Conservation (phyloP, 208 protist species). For the Trypanosoma congolense region DNA sequence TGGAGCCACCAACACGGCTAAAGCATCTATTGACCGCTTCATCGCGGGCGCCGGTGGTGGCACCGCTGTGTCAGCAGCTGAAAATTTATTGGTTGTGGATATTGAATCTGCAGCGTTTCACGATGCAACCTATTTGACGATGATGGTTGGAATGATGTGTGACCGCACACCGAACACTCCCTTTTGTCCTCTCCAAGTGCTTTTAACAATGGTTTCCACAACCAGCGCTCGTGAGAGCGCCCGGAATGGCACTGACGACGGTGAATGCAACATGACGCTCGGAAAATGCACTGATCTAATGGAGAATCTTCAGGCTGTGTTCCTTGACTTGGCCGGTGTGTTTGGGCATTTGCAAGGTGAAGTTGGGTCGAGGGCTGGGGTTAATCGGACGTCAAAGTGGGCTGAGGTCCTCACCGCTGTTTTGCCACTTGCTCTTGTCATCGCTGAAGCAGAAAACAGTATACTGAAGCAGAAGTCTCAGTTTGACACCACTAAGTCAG, state of each 20-base stretch:
- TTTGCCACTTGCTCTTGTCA: constrained; percentile 7
- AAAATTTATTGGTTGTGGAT: neutral
- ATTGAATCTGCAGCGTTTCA: neutral
- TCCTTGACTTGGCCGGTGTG: neutral
- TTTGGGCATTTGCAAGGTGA: neutral
- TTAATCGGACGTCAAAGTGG: constrained; percentile 3
- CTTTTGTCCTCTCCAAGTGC: constrained; percentile 50
- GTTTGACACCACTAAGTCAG: neutral
- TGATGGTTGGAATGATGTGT: constrained; percentile 56
- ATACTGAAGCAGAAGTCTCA: neutral
- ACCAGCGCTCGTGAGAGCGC: neutral
- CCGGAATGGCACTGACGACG: neutral
- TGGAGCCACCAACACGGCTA: constrained; percentile 7
- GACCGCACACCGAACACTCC: constrained; percentile 57
- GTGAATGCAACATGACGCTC: neutral
- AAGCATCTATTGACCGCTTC: constrained; percentile 3
- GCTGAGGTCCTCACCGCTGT: constrained; percentile 16
- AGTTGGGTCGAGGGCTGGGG: neutral
- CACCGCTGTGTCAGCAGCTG: no score
- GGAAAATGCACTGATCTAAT: neutral
- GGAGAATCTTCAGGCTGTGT: neutral
- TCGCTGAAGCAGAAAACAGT: constrained; percentile 15
- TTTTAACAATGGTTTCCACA: constrained; percentile 20
- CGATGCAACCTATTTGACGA: constrained; percentile 27
- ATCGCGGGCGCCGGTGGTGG: no score